These are phyloP conservation scores for Aspergillus fumigatus DNA, from an alignment of 2,329 filamentous ascomycete species.

Conservation along the genomic window DNA sequence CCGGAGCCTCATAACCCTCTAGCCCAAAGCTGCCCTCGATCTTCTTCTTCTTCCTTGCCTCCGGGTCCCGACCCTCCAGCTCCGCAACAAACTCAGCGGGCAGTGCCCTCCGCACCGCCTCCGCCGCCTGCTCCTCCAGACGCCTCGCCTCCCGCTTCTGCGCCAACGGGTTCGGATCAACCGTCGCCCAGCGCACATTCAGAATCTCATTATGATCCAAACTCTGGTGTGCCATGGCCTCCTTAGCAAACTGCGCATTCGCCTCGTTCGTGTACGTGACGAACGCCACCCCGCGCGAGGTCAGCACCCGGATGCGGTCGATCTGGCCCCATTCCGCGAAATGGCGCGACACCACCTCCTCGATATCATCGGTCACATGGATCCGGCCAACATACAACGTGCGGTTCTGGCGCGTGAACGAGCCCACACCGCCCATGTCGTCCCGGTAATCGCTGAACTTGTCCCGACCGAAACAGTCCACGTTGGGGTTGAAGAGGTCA, in stretches of 20 bases:
- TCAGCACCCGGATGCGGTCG: constrained; percentile 82
- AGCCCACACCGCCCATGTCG: constrained; percentile 96
- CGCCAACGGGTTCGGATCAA: constrained; percentile 91
- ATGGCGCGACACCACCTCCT: constrained; percentile 90
- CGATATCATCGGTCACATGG: constrained; percentile 93
- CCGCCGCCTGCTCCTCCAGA: constrained; percentile 93
- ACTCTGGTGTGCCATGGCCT: constrained; percentile 92
- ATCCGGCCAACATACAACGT: constrained; percentile 93
- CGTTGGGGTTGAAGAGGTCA: constrained; percentile 87
- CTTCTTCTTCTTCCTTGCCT: constrained; percentile 80
- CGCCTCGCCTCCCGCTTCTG: constrained; percentile 84
- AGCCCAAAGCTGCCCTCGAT: constrained; percentile 86
- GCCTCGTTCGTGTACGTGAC: constrained; percentile 90
- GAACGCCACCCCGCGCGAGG: constrained; percentile 85
- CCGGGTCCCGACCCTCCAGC: constrained; percentile 85
- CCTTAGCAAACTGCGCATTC: constrained; percentile 85
- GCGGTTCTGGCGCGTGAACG: constrained; percentile 87
- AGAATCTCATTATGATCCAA: constrained; percentile 88
- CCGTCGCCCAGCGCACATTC: constrained; percentile 95
- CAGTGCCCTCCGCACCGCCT: constrained; percentile 81
- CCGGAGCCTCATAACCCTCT: constrained; percentile 87
- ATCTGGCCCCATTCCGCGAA: constrained; percentile 96
- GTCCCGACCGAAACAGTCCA: constrained; percentile 92
- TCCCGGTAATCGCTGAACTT: constrained; percentile 91
- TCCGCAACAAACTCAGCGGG: constrained; percentile 89